A percentile compares a stretch with the other conserved stretches of the same genome.
phyloP scores from a whole-genome alignment of 2,329 filamentous ascomycete species.

The Gaeumannomyces tritici region DNA sequence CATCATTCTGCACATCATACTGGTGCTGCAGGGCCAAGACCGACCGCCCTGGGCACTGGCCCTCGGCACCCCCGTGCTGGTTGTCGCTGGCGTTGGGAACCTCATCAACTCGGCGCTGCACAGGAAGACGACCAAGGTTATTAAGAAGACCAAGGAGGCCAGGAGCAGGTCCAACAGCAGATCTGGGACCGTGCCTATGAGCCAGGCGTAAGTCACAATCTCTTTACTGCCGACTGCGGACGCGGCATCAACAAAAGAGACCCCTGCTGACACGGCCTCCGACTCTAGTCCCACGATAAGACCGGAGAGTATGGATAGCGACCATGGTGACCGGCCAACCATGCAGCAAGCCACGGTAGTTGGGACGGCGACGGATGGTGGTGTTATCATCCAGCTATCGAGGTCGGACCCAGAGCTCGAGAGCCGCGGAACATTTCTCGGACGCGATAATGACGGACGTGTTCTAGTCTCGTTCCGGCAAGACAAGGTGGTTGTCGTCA shows the following conservation, averaged over 20 bases:
- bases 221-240: no score
- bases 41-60: constrained; percentile 53
- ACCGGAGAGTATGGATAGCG: background rate
- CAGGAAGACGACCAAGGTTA: constrained; percentile 21
- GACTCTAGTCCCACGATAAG: constrained; percentile 2
- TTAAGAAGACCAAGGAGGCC: constrained; percentile 17
- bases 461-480: constrained; percentile 3
- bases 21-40: constrained; percentile 36
- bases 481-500: background rate
- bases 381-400: constrained; percentile 3
- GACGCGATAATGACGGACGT: background rate
- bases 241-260: background rate
- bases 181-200: constrained; percentile 3
- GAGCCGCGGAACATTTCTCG: background rate
- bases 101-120: constrained; percentile 30
- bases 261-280: background rate
- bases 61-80: constrained; percentile 48
- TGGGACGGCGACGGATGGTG: constrained; percentile 1
- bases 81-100: constrained; percentile 44
- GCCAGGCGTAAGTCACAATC: constrained; percentile 3
- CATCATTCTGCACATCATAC: constrained; percentile 42
- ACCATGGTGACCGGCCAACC: background rate
- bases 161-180: constrained; percentile 1
- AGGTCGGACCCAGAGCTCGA: constrained; percentile 1
- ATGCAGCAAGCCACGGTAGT: background rate